Percentiles rank a stretch among this genome's conserved stretches.
Conservation (phyloP, 2,329 filamentous ascomycete genomes). For the Penicillium glabrum region DNA sequence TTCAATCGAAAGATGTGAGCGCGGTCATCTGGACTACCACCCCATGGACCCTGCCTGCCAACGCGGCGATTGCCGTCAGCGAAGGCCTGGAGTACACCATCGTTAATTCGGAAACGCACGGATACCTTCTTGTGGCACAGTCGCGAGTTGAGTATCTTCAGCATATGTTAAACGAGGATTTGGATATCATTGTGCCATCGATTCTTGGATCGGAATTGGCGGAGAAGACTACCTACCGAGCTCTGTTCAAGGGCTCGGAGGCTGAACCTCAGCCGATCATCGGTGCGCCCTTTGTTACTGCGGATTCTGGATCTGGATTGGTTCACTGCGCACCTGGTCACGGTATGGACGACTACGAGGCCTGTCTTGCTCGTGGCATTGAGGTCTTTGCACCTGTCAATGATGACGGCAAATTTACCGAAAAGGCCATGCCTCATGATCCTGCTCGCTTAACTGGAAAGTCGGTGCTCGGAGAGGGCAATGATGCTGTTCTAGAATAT, state of each 20-base stretch:
- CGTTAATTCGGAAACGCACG: constrained; percentile 57
- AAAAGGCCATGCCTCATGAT: constrained; percentile 71
- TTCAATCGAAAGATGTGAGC: constrained; percentile 57
- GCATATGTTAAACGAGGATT: constrained; percentile 51
- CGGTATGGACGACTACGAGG: constrained; percentile 93
- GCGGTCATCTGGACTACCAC: constrained; percentile 99
- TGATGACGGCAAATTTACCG: constrained; percentile 76
- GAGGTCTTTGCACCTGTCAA: constrained; percentile 79
- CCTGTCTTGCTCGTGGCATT: constrained; percentile 70
- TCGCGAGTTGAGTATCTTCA: constrained; percentile 63
- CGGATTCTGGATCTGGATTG: constrained; percentile 88
- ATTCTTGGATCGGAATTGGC: constrained; percentile 67
- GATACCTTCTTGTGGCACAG: constrained; percentile 68
- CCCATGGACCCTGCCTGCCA: constrained; percentile 94
- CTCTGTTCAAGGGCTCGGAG: constrained; percentile 63
- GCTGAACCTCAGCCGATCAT: constrained; percentile 68
- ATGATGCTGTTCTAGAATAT: constrained; percentile 67
- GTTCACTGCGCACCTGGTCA: constrained; percentile 94
- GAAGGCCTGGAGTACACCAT: constrained; percentile 72
- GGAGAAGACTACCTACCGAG: constrained; percentile 64
- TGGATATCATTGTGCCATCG: constrained; percentile 53
- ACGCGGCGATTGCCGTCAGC: constrained; percentile 82
- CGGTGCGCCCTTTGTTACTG: constrained; percentile 83
- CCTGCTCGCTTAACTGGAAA: constrained; percentile 68
- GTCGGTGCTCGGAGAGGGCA: constrained; percentile 69